Evolutionary conservation across 1,139 yeast species (phyloP).

Genomic region (Geotrichum carabidarum): DNA sequence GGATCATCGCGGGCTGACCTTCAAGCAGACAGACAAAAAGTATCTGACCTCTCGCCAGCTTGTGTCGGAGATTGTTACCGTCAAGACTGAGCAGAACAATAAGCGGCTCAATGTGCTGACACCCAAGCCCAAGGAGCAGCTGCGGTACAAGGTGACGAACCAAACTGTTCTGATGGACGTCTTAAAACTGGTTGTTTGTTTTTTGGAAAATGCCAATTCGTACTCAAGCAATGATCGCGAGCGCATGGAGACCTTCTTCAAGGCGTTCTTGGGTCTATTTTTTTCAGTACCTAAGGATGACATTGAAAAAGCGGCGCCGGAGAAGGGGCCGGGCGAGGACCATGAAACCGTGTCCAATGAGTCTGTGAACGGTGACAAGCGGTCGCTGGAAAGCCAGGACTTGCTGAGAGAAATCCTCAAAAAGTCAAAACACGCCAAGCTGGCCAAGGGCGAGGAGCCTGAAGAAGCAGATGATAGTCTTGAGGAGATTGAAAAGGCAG

Average conservation of each 20-base stretch:
- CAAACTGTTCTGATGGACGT: slow-evolving; percentile 68
- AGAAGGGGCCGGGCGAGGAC: slow-evolving; percentile 22
- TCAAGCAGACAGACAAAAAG: slow-evolving; percentile 94
- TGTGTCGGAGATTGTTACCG: slow-evolving; percentile 85
- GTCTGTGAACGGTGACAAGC: slow-evolving; percentile 40
- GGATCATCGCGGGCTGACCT: slow-evolving; percentile 92
- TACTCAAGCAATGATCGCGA: slow-evolving; percentile 82
- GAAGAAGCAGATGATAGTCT: slow-evolving; percentile 31
- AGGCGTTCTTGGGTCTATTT: slow-evolving; percentile 62
- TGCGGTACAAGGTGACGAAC: slow-evolving; percentile 64
- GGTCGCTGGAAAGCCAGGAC: slow-evolving; percentile 34
- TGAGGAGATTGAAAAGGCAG: slow-evolving; percentile 49
- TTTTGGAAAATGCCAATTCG: slow-evolving; percentile 58
- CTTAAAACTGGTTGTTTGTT: slow-evolving; percentile 61
- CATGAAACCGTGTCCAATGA: slow-evolving; percentile 19
- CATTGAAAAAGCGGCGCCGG: slow-evolving; percentile 21
- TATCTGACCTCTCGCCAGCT: slow-evolving; percentile 82
- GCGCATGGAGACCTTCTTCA: slow-evolving; percentile 65
- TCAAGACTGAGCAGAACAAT: slow-evolving; percentile 79
- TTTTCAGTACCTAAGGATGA: slow-evolving; percentile 47
- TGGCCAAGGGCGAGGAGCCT: slow-evolving; percentile 20
- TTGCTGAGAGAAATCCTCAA: slow-evolving; percentile 66
- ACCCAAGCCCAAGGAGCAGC: slow-evolving; percentile 80
- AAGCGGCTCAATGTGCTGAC: slow-evolving; percentile 82
- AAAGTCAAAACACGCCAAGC: slow-evolving; percentile 45